Percentiles rank a stretch among this genome's conserved stretches.
These are phyloP conservation scores for Hemileia vastatrix DNA, from an alignment of 1,284 basidiomycete species.

Conservation along the genomic window DNA sequence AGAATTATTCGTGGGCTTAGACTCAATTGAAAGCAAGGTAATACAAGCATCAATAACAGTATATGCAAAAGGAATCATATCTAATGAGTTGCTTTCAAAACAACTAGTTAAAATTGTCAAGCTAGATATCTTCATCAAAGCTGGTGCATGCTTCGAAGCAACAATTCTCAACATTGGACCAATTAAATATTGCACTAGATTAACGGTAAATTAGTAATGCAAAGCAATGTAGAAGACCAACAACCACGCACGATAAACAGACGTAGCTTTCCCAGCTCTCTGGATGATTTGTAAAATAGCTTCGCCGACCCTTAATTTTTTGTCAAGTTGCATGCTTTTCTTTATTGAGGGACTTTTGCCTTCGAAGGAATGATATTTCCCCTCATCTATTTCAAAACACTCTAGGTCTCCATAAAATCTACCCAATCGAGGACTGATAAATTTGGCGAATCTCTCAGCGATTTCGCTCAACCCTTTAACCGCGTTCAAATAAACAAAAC, in stretches of 20 bases:
- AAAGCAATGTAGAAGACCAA: not conserved
- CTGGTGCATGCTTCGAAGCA: not conserved
- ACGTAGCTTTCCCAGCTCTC: constrained; percentile 60
- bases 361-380: not conserved
- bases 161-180: too few species aligned
- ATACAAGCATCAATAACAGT: constrained; percentile 9
- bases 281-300: constrained; percentile 70
- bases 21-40: not conserved
- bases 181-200: too few species aligned
- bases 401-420: constrained; percentile 53
- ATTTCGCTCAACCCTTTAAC: constrained; percentile 77
- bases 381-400: constrained; percentile 27
- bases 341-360: constrained; percentile 46
- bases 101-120: constrained; percentile 6
- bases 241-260: constrained; percentile 55
- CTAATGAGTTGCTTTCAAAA: constrained; percentile 1
- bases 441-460: constrained; percentile 63
- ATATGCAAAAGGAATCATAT: constrained; percentile 2
- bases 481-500: constrained; percentile 86
- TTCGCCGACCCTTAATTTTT: constrained; percentile 72
- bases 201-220: too few species aligned
- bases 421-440: constrained; percentile 47
- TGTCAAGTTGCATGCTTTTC: constrained; percentile 64
- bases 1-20: not conserved
- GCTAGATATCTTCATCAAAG: constrained; percentile 1